Percentiles rank a stretch among this genome's conserved stretches.
Conservation (phyloP, 2,329 filamentous ascomycete species). For the Cladophialophora chaetospira region DNA sequence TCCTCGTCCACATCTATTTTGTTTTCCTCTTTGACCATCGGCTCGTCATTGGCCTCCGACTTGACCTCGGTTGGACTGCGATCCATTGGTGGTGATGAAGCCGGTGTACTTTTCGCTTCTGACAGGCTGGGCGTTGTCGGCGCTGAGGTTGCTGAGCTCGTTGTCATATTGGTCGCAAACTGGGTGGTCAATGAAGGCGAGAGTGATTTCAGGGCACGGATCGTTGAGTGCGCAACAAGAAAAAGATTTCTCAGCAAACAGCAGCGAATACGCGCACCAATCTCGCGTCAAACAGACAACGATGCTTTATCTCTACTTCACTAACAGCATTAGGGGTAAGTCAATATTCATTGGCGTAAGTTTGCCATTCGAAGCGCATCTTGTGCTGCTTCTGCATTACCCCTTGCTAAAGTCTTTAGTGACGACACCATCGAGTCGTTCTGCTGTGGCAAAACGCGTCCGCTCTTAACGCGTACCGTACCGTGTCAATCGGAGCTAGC, state of each 20-base stretch:
- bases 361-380: background rate
- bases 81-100: conserved; percentile 17
- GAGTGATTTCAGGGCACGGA: background rate
- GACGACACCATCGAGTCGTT: conserved; percentile 10
- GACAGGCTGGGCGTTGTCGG: conserved; percentile 22
- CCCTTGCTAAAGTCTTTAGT: conserved; percentile 7
- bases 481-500: conserved; percentile 11
- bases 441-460: conserved; percentile 13
- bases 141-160: conserved; percentile 9
- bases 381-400: background rate
- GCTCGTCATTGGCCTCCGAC: background rate
- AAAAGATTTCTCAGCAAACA: conserved; percentile 10
- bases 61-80: conserved; percentile 7
- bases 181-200: background rate
- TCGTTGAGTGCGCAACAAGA: too few relatives aligned
- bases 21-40: conserved; percentile 14
- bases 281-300: background rate
- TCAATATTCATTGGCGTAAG: background rate
- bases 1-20: conserved; percentile 34
- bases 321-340: background rate
- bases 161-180: conserved; percentile 3
- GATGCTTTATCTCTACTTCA: background rate
- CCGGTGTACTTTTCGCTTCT: conserved; percentile 17
- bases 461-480: background rate
- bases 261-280: background rate